A percentile compares a stretch with the other conserved stretches of the same genome.
phyloP scores from a whole-genome alignment of 2,329 filamentous ascomycete species.

The Colletotrichum magnum region DNA sequence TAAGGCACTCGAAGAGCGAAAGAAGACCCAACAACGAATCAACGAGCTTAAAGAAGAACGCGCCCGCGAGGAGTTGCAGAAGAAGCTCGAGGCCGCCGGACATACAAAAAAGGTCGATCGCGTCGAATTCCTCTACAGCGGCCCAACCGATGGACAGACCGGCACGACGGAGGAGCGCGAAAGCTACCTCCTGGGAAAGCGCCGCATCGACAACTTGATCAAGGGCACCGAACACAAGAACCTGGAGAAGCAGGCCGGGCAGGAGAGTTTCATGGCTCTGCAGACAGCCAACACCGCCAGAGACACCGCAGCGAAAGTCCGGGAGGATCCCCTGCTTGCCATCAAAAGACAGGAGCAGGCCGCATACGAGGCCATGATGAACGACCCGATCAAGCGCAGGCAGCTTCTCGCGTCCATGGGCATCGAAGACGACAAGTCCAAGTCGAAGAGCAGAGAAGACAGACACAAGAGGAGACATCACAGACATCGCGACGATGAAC shows the following conservation, averaged over 20 bases:
- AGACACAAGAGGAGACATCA: conserved; percentile 53
- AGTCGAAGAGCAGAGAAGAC: conserved; percentile 54
- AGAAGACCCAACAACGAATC: conserved; percentile 90
- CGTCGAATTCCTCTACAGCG: conserved; percentile 99
- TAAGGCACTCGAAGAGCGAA: conserved; percentile 93
- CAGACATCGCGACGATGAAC: conserved; percentile 59
- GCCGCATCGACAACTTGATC: conserved; percentile 86
- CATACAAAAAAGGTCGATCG: conserved; percentile 84
- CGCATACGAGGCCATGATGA: conserved; percentile 85
- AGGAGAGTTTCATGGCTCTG: conserved; percentile 72
- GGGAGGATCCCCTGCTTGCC: conserved; percentile 90
- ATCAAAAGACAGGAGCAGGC: conserved; percentile 94
- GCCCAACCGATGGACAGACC: conserved; percentile 82
- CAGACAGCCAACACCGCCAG: conserved; percentile 80
- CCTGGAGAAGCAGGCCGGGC: conserved; percentile 79
- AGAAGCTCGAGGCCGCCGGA: conserved; percentile 89
- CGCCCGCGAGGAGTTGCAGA: conserved; percentile 90
- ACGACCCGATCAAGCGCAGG: conserved; percentile 77
- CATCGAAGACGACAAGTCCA: conserved; percentile 60
- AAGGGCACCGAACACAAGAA: conserved; percentile 86
- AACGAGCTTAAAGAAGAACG: conserved; percentile 96
- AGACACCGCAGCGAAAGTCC: conserved; percentile 88
- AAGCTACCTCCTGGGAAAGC: conserved; percentile 91
- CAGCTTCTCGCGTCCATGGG: conserved; percentile 77
- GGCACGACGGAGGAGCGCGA: conserved; percentile 91